A percentile compares a stretch with the other conserved stretches of the same genome.
Evolutionary conservation across 805 yeast genomes (phyloP).

Genomic region (Pichia deserticola): DNA sequence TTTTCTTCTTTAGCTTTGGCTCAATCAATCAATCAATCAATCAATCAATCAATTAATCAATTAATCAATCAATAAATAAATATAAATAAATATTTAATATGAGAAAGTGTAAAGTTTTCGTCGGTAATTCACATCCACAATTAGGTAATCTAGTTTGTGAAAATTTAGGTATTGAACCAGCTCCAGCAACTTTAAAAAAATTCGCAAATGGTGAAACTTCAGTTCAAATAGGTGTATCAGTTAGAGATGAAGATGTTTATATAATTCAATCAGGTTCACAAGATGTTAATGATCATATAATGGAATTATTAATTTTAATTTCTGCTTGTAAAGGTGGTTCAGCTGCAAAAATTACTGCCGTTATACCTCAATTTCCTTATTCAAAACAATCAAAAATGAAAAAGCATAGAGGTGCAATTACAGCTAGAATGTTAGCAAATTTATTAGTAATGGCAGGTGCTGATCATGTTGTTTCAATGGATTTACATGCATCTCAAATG

Average conservation of each 20-base stretch:
- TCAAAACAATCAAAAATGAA: slow-evolving; percentile 97
- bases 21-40: not conserved
- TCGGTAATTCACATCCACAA: slow-evolving; percentile 95
- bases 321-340: slow-evolving; percentile 97
- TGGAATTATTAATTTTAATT: slow-evolving; percentile 90
- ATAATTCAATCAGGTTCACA: slow-evolving; percentile 88
- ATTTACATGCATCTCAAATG: slow-evolving; percentile 94
- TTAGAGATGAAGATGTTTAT: slow-evolving; percentile 94
- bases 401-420: slow-evolving; percentile 96
- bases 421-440: slow-evolving; percentile 97
- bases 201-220: slow-evolving; percentile 98
- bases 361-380: slow-evolving; percentile 95
- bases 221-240: slow-evolving; percentile 89
- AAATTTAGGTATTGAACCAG: slow-evolving; percentile 85
- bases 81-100: slow-evolving; percentile 29
- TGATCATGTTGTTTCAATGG: slow-evolving; percentile 97
- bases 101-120: slow-evolving; percentile 97
- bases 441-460: slow-evolving; percentile 97
- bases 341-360: slow-evolving; percentile 96
- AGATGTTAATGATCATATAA: slow-evolving; percentile 84
- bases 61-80: not conserved
- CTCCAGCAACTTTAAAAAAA: slow-evolving; percentile 84
- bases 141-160: slow-evolving; percentile 87
- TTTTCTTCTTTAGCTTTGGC: not conserved
- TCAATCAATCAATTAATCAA: not conserved